Evolutionary conservation across 2,329 filamentous ascomycete species (phyloP), one percentile per base, ranked within the genome.

Genomic region (Chrysoporthe cubensis): DNA sequence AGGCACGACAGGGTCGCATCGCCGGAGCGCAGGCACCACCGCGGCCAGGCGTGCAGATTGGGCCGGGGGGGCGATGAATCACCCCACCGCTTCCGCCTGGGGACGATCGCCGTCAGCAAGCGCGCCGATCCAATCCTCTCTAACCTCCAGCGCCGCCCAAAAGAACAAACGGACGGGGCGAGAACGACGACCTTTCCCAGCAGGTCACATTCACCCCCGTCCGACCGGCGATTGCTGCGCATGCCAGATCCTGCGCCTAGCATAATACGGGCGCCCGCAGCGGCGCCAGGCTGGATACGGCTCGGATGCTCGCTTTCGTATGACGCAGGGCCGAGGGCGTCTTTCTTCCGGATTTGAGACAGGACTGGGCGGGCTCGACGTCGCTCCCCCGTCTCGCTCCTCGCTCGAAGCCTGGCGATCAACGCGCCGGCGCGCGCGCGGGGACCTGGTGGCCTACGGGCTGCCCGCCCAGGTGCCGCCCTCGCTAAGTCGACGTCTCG

Each of bases 401-500:
- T 13, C 44, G 18, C 44, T 14, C 44, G 18, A 14, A 46, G 21
- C 9, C 48, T 32, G 9, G 21, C 13, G 44, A 46, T 52, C 21
- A 14, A n/a, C 44, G n/a, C 37, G 37, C 37, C 37, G 37, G 37
- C 37, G 5, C 37, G 9, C 37, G 37, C 37, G 26, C 26, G 26
- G 37, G 37, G 37, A 40, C 37, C 37, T 26, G 26, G 26, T 2
- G 26, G 26, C 26, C 26, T 26, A 26, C 46, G 46, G 46, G 46
- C 18, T 52, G 21, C 48, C 48, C 48, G 48, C 48, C 48, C n/a
- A 40, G 9, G n/a, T 11, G n/a, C 48, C 26, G 48, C 48, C 48
- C 48, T 57, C 32, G 54, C 54, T 40, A 57, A 57, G 32, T 57
- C 34, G 16, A 57, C 9, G 54, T 57, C 54, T 57, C 34, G 54